These are phyloP conservation scores for Canavalia gladiata DNA, from an alignment of 306 rosid species.

Conservation along the genomic window DNA sequence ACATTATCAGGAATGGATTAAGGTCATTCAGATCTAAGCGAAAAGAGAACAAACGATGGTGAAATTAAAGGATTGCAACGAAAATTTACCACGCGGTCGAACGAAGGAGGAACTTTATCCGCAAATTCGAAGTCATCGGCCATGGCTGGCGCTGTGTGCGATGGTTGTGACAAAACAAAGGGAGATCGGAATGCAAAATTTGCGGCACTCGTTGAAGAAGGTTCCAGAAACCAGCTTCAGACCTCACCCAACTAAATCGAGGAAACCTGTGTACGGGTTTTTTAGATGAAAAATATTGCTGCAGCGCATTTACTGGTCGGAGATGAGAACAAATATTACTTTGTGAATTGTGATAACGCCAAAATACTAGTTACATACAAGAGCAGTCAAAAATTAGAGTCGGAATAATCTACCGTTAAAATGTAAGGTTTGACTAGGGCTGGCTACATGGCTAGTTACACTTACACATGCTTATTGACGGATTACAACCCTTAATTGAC, in stretches of 20 bases:
- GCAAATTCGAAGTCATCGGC: slow-evolving; percentile 57
- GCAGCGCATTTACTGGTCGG: not conserved
- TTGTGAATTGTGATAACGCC: too few species aligned
- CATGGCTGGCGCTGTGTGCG: slow-evolving; percentile 49
- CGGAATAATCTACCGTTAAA: too few species aligned
- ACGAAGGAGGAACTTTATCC: slow-evolving; percentile 59
- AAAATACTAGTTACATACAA: too few species aligned
- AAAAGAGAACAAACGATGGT: not conserved
- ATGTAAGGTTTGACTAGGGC: too few species aligned
- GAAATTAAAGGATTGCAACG: not conserved
- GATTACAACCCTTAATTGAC: too few species aligned
- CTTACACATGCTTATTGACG: too few species aligned
- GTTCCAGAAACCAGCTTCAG: slow-evolving; percentile 3
- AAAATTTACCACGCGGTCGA: slow-evolving; percentile 57
- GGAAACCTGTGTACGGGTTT: not conserved
- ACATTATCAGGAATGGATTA: not conserved
- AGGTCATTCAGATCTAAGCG: not conserved
- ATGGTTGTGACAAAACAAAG: not conserved
- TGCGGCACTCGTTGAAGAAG: not conserved
- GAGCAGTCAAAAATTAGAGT: too few species aligned
- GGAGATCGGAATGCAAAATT: not conserved
- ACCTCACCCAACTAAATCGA: not conserved
- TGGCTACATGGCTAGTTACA: too few species aligned
- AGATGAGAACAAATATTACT: too few species aligned
- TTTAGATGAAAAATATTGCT: not conserved